phyloP scores from a whole-genome alignment of 202 grass and related monocot genomes.

The Setaria italica region DNA sequence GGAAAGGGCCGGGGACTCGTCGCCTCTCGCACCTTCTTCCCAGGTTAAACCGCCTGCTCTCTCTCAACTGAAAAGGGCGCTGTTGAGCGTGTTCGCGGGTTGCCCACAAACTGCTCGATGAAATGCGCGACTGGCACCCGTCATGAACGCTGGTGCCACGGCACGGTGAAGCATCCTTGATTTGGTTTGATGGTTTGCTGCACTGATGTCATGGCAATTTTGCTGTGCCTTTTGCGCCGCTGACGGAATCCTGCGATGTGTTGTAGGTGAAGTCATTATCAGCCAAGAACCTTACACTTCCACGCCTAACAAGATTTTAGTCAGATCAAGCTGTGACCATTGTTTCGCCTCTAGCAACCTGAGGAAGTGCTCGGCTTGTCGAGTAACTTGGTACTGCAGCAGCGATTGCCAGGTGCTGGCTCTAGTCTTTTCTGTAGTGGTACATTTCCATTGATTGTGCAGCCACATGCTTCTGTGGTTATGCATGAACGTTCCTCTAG shows the following conservation, averaged over 20 bases:
- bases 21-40: slow-evolving; percentile 63
- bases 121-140: slow-evolving; percentile 43
- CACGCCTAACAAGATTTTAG: slow-evolving; percentile 62
- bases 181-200: neutral
- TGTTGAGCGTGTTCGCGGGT: neutral
- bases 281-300: slow-evolving; percentile 73
- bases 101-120: slow-evolving; percentile 53
- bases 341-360: slow-evolving; percentile 71
- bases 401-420: slow-evolving; percentile 69
- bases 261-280: slow-evolving; percentile 78
- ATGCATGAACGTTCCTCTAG: neutral
- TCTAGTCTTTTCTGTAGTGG: slow-evolving; percentile 12
- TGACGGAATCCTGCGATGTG: neutral
- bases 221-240: neutral
- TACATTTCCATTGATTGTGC: neutral
- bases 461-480: neutral
- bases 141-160: neutral
- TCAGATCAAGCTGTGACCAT: slow-evolving; percentile 62
- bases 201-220: neutral
- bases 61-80: neutral
- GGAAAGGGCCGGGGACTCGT: slow-evolving; percentile 72
- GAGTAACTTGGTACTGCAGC: slow-evolving; percentile 80
- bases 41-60: slow-evolving; percentile 43
- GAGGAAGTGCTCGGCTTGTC: slow-evolving; percentile 79
- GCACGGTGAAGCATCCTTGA: neutral